phyloP scores from a whole-genome alignment of 2,329 filamentous ascomycete genomes.

The Bipolaris sorokiniana region DNA sequence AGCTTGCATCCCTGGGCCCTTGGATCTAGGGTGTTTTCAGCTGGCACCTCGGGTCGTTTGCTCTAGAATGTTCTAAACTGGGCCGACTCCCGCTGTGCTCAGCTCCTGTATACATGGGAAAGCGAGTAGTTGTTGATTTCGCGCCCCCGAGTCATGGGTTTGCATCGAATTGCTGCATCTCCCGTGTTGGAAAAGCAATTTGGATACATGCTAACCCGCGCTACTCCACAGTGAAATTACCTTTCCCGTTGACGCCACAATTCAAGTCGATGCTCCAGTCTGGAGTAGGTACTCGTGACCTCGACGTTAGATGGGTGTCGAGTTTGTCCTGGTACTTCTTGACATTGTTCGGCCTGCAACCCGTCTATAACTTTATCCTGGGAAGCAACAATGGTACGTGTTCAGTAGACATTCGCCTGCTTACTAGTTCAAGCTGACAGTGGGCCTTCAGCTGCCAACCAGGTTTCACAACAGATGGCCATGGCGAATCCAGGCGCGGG shows the following conservation, averaged over 20 bases:
- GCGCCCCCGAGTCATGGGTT: not conserved
- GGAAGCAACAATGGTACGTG: slow-evolving; percentile 91
- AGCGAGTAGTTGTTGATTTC: slow-evolving; percentile 6
- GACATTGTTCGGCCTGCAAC: slow-evolving; percentile 94
- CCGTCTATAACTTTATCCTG: slow-evolving; percentile 95
- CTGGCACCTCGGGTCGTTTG: not conserved
- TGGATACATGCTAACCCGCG: slow-evolving; percentile 22
- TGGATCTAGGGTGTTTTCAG: not conserved
- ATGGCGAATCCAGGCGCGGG: slow-evolving; percentile 75
- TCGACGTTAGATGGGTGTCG: slow-evolving; percentile 98
- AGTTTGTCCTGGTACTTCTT: slow-evolving; percentile 99
- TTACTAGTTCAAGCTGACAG: slow-evolving; percentile 35
- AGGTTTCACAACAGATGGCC: slow-evolving; percentile 85
- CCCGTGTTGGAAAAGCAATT: slow-evolving; percentile 10
- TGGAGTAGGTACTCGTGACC: slow-evolving; percentile 90
- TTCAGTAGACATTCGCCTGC: slow-evolving; percentile 3
- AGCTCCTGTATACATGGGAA: slow-evolving; percentile 4
- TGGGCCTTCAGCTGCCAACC: slow-evolving; percentile 73
- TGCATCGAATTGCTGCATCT: slow-evolving; percentile 5
- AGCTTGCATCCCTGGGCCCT: too few relatives aligned
- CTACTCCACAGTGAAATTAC: slow-evolving; percentile 76
- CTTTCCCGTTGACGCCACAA: slow-evolving; percentile 95
- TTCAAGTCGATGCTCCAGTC: slow-evolving; percentile 99
- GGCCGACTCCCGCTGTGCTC: not conserved
- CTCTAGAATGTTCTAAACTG: too few relatives aligned